A percentile compares a stretch with the other conserved stretches of the same genome.
phyloP scores from a whole-genome alignment of 2,329 filamentous ascomycete genomes.

The Colletotrichum falcatum region DNA sequence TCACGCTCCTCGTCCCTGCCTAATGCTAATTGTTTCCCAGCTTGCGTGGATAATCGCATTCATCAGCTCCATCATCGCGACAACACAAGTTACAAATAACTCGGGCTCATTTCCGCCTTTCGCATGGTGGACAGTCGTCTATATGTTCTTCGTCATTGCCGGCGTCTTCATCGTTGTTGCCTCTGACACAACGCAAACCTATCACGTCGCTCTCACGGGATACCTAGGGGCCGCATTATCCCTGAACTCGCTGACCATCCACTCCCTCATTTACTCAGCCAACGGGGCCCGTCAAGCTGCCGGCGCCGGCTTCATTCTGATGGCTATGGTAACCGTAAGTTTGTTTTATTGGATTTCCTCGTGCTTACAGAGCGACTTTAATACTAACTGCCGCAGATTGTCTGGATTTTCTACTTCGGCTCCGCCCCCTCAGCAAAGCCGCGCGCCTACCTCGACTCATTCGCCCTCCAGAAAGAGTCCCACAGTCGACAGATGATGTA shows the following conservation, averaged over 20 bases:
- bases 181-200: conserved; percentile 85
- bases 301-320: conserved; percentile 90
- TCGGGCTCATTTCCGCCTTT: conserved; percentile 79
- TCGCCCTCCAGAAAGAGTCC: conserved; percentile 90
- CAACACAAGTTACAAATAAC: conserved; percentile 53
- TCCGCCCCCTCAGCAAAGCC: conserved; percentile 88
- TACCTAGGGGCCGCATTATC: conserved; percentile 88
- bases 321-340: conserved; percentile 92
- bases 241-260: conserved; percentile 86
- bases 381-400: conserved; percentile 68
- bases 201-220: conserved; percentile 91
- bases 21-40: conserved; percentile 58
- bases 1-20: conserved; percentile 7
- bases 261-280: conserved; percentile 83
- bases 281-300: conserved; percentile 84
- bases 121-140: conserved; percentile 91
- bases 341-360: conserved; percentile 38
- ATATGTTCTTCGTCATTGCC: conserved; percentile 84
- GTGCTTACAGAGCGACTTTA: background rate
- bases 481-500: conserved; percentile 78
- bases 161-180: conserved; percentile 87
- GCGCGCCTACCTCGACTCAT: conserved; percentile 93
- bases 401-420: conserved; percentile 99
- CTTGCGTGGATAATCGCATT: conserved; percentile 96
- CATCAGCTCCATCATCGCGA: conserved; percentile 83